Evolutionary conservation across 2,329 filamentous ascomycete species (phyloP), one percentile per base, ranked within the genome.

Genomic region (Clarireedia paspali): DNA sequence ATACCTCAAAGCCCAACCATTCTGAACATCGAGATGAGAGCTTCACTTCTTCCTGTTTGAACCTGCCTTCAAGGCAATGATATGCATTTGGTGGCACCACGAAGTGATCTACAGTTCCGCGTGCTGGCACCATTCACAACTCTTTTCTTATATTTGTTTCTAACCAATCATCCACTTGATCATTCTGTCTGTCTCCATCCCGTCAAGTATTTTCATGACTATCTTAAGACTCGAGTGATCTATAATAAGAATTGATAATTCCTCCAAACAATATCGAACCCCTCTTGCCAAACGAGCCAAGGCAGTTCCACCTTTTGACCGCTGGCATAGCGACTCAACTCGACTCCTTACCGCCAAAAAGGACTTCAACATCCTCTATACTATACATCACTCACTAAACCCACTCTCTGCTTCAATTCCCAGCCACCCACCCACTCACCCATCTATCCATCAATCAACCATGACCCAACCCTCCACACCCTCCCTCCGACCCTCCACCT

Each of bases 81-180:
- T 55, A n/a, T 12, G 24, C 6, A 17, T 34, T 23, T 24, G 15
- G 24, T 10, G 9, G 46, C 42, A 30, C n/a, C 36, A 55, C 46
- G 14, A 24, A 34, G 10, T 14, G 2, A 44, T 20, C 36, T 24
- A 17, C 12, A 50, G n/a, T 17, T n/a, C 26, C 4, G 15, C 48
- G 34, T 24, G 52, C 46, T 55, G 52, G 52, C 52, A 55, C 38
- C 46, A 50, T 24, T 55, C 38, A 50, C 45, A 24, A 34, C 42
- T 42, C 17, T 6, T 24, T 44, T 4, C 20, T 20, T 20, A 20
- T 40, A 9, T 30, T 7, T 30, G 27, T 30, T 30, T 47, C 20
- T 20, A 12, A 38, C 20, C 15, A 53, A 20, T 38, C 27, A 36
- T 27, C 9, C 30, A 24, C 14, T 3, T 2, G 2, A 30, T 17